Evolutionary conservation across 257 asterid genomes (phyloP).

Genomic region (Solanum megistacrolobum): DNA sequence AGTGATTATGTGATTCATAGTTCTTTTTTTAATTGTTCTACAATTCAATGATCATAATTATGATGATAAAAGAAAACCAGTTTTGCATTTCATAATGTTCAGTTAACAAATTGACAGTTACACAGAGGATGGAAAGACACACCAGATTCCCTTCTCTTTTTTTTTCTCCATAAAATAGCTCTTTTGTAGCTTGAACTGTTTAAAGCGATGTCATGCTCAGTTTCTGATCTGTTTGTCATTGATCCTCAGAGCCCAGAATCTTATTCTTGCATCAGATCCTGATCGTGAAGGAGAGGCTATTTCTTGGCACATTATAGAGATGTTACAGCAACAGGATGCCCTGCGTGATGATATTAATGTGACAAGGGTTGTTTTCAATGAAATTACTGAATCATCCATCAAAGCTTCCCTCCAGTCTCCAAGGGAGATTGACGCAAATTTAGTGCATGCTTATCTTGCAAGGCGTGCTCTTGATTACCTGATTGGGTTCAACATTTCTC

Average conservation of each 20-base stretch:
- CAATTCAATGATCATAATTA: not conserved
- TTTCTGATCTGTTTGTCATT: conserved; percentile 24
- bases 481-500: conserved; percentile 93
- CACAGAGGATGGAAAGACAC: not conserved
- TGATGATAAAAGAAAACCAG: not conserved
- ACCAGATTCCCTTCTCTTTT: not conserved
- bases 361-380: conserved; percentile 79
- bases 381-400: conserved; percentile 83
- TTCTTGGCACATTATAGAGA: conserved; percentile 94
- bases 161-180: not conserved
- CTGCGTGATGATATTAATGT: conserved; percentile 54
- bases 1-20: not conserved
- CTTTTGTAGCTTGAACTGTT: not conserved
- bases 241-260: conserved; percentile 70
- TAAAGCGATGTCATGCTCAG: not conserved
- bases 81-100: not conserved
- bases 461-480: conserved; percentile 93
- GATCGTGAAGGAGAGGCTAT: conserved; percentile 99
- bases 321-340: conserved; percentile 89
- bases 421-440: conserved; percentile 57
- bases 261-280: conserved; percentile 95
- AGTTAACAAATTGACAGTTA: not conserved
- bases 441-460: conserved; percentile 94
- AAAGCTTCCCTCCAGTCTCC: conserved; percentile 83
- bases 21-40: not conserved